Evolutionary conservation across 768 basidiomycete species (phyloP), one percentile per base, ranked within the genome.

Genomic region (Tricholoma furcatifolium): DNA sequence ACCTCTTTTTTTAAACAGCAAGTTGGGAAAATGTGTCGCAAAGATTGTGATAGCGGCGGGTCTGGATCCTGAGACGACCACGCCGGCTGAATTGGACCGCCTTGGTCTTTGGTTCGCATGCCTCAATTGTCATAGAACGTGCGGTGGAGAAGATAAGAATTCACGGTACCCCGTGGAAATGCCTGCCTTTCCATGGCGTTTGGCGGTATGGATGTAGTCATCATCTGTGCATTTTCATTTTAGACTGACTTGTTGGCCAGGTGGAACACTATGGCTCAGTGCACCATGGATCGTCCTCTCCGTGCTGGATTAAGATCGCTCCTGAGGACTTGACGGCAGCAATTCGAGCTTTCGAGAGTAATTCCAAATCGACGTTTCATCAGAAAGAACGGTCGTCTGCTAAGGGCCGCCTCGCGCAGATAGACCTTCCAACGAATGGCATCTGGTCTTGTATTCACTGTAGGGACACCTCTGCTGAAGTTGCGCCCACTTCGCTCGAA

Each of bases 381-480:
- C n/a, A n/a, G n/a, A n/a, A n/a, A n/a, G n/a, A n/a, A n/a, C n/a
- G n/a, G n/a, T n/a, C n/a, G n/a, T n/a, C n/a, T n/a, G n/a, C n/a
- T n/a, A n/a, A n/a, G n/a, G n/a, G n/a, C n/a, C n/a, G n/a, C n/a
- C n/a, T n/a, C n/a, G n/a, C n/a, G n/a, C n/a, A n/a, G n/a, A n/a
- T n/a, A n/a, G n/a, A n/a, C n/a, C n/a, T n/a, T n/a, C n/a, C n/a
- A n/a, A n/a, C n/a, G n/a, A n/a, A n/a, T 32, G 3, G 3, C 7
- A 15, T 21, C 7, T 76, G 71, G 72, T 61, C 67, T 12, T 76
- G 75, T 31, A 60, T 58, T 2, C 70, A 72, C 18, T 80, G 78
- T 50, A 58, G 74, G 35, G 79, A 80, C 55, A 65, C 67, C n/a
- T 63, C 65, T 4, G 47, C 34, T 2, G 79, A 79, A 56, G 51